Evolutionary conservation across 352 stramenopile species (phyloP).

Genomic region (Discostella stelligera): DNA sequence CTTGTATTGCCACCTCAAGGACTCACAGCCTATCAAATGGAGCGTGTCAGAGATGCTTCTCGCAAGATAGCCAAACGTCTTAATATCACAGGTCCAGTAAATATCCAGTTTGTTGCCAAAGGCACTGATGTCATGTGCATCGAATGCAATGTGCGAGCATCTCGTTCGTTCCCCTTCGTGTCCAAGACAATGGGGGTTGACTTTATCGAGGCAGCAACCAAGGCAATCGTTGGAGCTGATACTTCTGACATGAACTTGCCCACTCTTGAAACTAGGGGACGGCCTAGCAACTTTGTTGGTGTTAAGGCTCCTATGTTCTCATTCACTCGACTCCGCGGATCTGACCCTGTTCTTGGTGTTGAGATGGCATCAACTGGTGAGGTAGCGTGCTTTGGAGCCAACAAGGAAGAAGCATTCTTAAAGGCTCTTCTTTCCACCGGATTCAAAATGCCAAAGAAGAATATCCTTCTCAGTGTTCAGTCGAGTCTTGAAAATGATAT

Average conservation of each 20-base stretch:
- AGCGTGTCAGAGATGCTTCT: slow-evolving; percentile 82
- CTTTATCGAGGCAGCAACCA: slow-evolving; percentile 93
- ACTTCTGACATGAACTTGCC: slow-evolving; percentile 97
- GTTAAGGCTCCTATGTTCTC: slow-evolving; percentile 98
- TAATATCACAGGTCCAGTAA: slow-evolving; percentile 94
- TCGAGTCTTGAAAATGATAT: slow-evolving; percentile 93
- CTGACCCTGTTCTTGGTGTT: slow-evolving; percentile 95
- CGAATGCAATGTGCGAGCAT: slow-evolving; percentile 93
- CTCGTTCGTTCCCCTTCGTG: slow-evolving; percentile 93
- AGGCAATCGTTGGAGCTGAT: slow-evolving; percentile 88
- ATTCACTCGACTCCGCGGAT: slow-evolving; percentile 95
- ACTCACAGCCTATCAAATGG: slow-evolving; percentile 79
- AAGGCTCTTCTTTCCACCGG: slow-evolving; percentile 91
- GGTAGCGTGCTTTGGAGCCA: slow-evolving; percentile 94
- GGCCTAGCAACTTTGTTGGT: slow-evolving; percentile 89
- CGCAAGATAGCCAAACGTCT: slow-evolving; percentile 91
- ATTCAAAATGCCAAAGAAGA: slow-evolving; percentile 94
- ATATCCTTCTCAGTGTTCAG: slow-evolving; percentile 94
- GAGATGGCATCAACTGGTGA: slow-evolving; percentile 98
- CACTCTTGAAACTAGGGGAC: slow-evolving; percentile 91
- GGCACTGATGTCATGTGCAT: slow-evolving; percentile 93
- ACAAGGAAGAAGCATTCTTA: slow-evolving; percentile 94
- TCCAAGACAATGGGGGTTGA: slow-evolving; percentile 93
- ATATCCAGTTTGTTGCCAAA: slow-evolving; percentile 95
- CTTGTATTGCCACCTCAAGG: slow-evolving; percentile 88